Base-by-base conservation (phyloP, 345 rosid species). In the Alliaria petiolata region DNA sequence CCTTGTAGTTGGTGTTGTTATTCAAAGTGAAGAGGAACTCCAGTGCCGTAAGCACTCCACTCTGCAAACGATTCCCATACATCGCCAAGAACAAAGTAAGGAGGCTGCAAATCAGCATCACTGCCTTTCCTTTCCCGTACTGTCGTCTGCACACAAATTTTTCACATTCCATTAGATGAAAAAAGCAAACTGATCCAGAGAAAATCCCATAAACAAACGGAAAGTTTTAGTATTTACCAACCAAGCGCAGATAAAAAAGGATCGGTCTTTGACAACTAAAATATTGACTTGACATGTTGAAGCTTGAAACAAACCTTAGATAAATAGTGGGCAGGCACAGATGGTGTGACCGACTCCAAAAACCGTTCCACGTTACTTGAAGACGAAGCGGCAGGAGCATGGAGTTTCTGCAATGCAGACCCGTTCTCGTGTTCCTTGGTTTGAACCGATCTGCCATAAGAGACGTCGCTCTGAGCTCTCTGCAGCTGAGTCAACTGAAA, bases 31-130 rank as follows among this genome's bases (percentile, higher is more conserved):
- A 89, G 82, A 10, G 93, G 93, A 70, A 89, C 88, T 34, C 93
- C 93, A 14, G 81, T 83, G n/a, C 96, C 93, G 72, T 87, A 87
- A 7, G 91, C 96, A 81, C 93, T 89, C 85, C 93, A 87, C 83
- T 89, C 93, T 35, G 80, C 78, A 31, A 87, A 89, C 3, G 90
- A 84, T 67, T 89, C 93, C 93, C 96, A 89, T 11, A 89, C 72
- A 87, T 89, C 91, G 3, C 85, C 93, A 52, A 89, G 84, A 50
- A 84, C 78, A 79, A 87, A 89, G 59, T 84, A 87, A 39, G 71
- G 67, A 69, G 75, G 50, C 51, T 77, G 78, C 52, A 58, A 56
- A 25, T 86, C 81, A 55, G 15, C 34, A 52, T 78, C 83, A 63
- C 72, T 65, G 1, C 81, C 80, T 77, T 56, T 74, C 77, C 71